Conservation (phyloP, 2,329 filamentous ascomycete species). For the Epichloe gansuensis region DNA sequence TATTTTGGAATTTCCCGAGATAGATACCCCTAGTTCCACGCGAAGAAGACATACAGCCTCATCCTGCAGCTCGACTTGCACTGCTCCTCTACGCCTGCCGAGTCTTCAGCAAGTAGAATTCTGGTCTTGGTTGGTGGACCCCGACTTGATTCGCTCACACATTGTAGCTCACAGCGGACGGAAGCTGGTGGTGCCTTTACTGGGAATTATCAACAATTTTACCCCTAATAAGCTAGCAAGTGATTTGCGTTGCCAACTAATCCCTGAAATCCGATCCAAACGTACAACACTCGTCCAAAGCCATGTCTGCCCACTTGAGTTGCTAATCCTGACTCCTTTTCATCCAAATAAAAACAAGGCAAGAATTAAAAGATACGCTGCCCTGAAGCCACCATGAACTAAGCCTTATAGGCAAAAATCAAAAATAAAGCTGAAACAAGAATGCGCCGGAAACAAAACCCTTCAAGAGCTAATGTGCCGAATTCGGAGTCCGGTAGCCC, state of each 20-base stretch:
- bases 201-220: neutral
- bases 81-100: neutral
- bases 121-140: too few relatives aligned
- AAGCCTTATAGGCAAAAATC: constrained; percentile 1
- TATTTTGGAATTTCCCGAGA: neutral
- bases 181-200: too few relatives aligned
- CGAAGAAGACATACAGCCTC: neutral
- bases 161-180: too few relatives aligned
- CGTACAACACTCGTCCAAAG: constrained; percentile 4
- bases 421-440: constrained; percentile 4
- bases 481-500: neutral
- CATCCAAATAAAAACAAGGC: constrained; percentile 1
- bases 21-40: constrained; percentile 4
- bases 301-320: neutral
- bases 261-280: constrained; percentile 2
- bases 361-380: neutral
- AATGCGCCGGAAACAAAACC: neutral
- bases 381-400: neutral
- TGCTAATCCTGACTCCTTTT: constrained; percentile 4
- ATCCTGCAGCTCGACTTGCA: neutral
- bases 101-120: too few relatives aligned
- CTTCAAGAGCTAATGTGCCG: neutral
- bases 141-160: too few relatives aligned
- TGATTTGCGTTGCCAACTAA: neutral
- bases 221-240: neutral